Evolutionary conservation across 352 stramenopile species (phyloP), one percentile per base, ranked within the genome.

Genomic region (Globisporangium viniferum): DNA sequence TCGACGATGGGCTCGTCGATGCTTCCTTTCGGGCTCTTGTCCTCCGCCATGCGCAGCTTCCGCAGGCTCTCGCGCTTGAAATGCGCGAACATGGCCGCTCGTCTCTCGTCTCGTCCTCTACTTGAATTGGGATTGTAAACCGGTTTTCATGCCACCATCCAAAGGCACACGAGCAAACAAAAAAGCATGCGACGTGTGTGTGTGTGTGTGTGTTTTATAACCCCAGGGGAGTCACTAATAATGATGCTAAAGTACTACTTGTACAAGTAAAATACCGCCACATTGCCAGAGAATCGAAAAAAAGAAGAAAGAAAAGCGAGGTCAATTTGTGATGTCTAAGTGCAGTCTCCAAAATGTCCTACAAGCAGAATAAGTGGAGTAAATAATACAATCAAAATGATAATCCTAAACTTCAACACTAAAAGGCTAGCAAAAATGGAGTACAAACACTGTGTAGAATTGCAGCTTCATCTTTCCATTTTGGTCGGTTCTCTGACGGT

Each of bases 21-120:
- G 67, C 80, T 94, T 5, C 91, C 93, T 66, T 98, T 98, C 7
- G 91, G 91, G 49, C 88, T 97, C 75, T 97, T 97, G 74, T 97
- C 89, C 66, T 93, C 85, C 67, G 87, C 81, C 67, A 76, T 75
- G 62, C 85, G 84, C 66, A 96, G 75, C 80, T 94, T 94, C 59
- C 87, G 86, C 74, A 95, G 73, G 62, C 76, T 92, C 78, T 95
- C 88, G 70, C 86, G 88, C 80, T 94, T 95, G 70, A 93, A 78
- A 72, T 93, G 82, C 57, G 88, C 81, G 70, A 95, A 95, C 75
- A 88, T 88, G n/a, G 4, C 20, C 8, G 20, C 31, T 33, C 31
- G 2, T 24, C n/a, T 20, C 48, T 24, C 48, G 48, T 56, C 55
- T 27, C 55, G 29, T 27, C 29, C 15, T 22, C 54, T 29, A 48